Percentiles rank a stretch among this genome's conserved stretches.
Evolutionary conservation across 495 filamentous ascomycete genomes (phyloP).

Genomic region (Aspergillus sclerotiicarbonarius): DNA sequence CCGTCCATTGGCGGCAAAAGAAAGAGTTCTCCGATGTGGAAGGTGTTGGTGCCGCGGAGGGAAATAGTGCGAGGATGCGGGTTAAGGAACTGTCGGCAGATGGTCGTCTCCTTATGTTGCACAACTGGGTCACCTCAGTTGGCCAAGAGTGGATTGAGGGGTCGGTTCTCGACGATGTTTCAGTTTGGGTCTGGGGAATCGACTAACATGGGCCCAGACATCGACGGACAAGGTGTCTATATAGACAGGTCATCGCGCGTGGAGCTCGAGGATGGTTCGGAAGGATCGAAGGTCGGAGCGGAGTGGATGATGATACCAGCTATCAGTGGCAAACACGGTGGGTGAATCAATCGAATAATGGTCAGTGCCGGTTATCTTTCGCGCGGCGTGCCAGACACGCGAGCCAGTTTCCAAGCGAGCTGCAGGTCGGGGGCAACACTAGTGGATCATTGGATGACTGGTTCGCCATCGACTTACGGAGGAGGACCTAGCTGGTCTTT

Average conservation of each 20-base stretch:
- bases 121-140: no score
- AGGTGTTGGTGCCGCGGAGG: not conserved
- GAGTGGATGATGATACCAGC: not conserved
- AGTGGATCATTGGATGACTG: not conserved
- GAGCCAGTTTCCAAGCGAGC: constrained; percentile 5
- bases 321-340: constrained; percentile 12
- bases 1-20: constrained; percentile 39
- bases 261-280: not conserved
- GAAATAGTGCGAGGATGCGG: no score
- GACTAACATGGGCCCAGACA: no score
- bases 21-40: not conserved
- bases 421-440: constrained; percentile 4
- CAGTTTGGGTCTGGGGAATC: no score
- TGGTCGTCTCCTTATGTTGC: no score
- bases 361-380: constrained; percentile 13
- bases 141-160: no score
- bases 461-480: not conserved
- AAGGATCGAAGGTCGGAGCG: not conserved
- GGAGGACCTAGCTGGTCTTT: not conserved
- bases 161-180: no score
- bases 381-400: not conserved
- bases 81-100: no score
- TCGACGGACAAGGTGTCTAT: no score
- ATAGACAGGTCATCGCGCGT: no score
- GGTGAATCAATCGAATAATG: constrained; percentile 20